Evolutionary conservation across 2,329 filamentous ascomycete genomes (phyloP).

Genomic region (Diaporthe helianthi): DNA sequence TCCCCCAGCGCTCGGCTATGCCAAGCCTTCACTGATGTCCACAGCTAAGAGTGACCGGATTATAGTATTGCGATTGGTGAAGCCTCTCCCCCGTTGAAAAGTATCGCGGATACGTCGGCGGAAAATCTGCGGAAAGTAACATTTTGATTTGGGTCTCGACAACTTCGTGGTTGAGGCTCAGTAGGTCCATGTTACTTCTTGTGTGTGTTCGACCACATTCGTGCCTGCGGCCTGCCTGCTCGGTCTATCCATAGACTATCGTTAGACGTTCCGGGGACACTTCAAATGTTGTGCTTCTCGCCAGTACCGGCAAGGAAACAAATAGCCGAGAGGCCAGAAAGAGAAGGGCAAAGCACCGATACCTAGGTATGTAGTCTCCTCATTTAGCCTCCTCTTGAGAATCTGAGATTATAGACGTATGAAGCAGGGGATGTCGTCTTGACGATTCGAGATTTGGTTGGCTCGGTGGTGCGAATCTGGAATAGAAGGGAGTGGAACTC

Average conservation of each 20-base stretch:
- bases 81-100: not conserved
- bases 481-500: too few species aligned
- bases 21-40: slow-evolving; percentile 11
- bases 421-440: too few species aligned
- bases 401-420: too few species aligned
- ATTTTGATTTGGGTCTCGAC: too few species aligned
- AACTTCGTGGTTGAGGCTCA: too few species aligned
- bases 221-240: too few species aligned
- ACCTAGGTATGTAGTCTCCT: not conserved
- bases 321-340: not conserved
- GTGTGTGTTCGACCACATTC: too few species aligned
- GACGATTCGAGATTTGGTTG: too few species aligned
- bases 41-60: not conserved
- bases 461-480: too few species aligned
- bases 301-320: not conserved
- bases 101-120: slow-evolving; percentile 11
- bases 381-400: too few species aligned
- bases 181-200: not conserved
- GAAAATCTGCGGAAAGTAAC: not conserved
- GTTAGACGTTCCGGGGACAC: not conserved
- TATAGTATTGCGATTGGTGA: slow-evolving; percentile 21
- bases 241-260: too few species aligned
- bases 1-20: not conserved
- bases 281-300: not conserved
- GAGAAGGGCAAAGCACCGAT: too few species aligned